phyloP scores from a whole-genome alignment of 176 grass and related monocot species.

The Oryza coarctata region DNA sequence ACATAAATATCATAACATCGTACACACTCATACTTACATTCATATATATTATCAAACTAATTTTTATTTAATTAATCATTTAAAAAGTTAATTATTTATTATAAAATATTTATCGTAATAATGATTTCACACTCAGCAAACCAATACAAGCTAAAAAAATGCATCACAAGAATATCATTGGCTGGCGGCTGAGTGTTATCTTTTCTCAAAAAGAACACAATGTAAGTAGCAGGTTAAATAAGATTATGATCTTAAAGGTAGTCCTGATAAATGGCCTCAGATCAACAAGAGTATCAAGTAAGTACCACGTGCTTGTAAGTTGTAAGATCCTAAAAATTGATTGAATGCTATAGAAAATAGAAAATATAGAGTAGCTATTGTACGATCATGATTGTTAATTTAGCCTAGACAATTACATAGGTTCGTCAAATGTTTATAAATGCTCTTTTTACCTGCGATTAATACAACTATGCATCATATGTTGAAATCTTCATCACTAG shows the following conservation, averaged over 20 bases:
- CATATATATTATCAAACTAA: no score
- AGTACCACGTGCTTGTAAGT: neutral
- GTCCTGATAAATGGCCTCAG: neutral
- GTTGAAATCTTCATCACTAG: neutral
- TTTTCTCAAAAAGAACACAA: neutral
- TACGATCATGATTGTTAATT: neutral
- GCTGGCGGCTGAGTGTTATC: neutral
- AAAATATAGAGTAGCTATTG: neutral
- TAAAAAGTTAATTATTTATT: no score
- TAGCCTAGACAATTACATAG: neutral
- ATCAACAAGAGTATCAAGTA: neutral
- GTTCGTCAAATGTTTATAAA: neutral
- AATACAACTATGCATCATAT: neutral
- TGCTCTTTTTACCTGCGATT: neutral
- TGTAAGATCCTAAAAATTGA: neutral
- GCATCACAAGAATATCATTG: neutral
- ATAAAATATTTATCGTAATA: no score
- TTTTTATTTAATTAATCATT: no score
- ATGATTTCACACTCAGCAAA: conserved; percentile 3
- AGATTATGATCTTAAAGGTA: neutral
- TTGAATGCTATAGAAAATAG: neutral
- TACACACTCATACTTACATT: no score
- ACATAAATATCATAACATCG: no score
- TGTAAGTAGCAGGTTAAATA: neutral
- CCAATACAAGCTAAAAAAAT: neutral